phyloP scores from a whole-genome alignment of 345 rosid genomes.

The Aethionema arabicum region DNA sequence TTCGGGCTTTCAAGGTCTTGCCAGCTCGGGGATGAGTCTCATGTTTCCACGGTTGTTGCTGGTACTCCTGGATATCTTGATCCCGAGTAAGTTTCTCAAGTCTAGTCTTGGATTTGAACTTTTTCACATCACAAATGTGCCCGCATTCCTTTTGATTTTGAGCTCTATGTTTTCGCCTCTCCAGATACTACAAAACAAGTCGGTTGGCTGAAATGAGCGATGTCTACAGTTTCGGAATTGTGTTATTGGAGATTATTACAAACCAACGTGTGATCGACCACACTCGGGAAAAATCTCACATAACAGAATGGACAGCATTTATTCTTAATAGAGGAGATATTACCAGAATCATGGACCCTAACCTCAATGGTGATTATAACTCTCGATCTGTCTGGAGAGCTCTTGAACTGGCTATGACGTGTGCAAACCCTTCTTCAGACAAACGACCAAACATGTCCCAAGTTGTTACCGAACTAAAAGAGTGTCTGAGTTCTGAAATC shows the following conservation, averaged over 20 bases:
- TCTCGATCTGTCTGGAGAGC: conserved; percentile 33
- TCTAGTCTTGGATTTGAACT: too few species aligned
- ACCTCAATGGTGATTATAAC: conserved; percentile 22
- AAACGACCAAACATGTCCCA: conserved; percentile 37
- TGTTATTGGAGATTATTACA: conserved; percentile 27
- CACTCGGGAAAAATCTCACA: conserved; percentile 11
- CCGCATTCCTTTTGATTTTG: too few species aligned
- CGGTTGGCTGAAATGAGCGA: conserved; percentile 26
- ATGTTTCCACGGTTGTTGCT: conserved; percentile 33
- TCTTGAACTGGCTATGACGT: conserved; percentile 34
- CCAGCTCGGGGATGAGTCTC: conserved; percentile 37
- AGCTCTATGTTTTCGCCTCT: conserved; percentile 5
- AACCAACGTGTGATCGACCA: conserved; percentile 28
- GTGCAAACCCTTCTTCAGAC: conserved; percentile 21
- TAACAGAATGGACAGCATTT: conserved; percentile 27
- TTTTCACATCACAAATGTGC: background rate
- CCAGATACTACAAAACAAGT: conserved; percentile 24
- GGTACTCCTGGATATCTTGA: conserved; percentile 49
- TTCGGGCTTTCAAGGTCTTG: conserved; percentile 45
- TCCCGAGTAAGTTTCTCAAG: conserved; percentile 42
- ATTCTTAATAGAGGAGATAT: conserved; percentile 30
- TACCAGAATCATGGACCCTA: conserved; percentile 33
- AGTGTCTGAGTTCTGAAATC: conserved; percentile 28
- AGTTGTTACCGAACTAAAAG: conserved; percentile 14
- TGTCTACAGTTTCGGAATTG: conserved; percentile 33